Evolutionary conservation across 2,329 filamentous ascomycete genomes (phyloP).

Genomic region (Incumbomyces delicatus): DNA sequence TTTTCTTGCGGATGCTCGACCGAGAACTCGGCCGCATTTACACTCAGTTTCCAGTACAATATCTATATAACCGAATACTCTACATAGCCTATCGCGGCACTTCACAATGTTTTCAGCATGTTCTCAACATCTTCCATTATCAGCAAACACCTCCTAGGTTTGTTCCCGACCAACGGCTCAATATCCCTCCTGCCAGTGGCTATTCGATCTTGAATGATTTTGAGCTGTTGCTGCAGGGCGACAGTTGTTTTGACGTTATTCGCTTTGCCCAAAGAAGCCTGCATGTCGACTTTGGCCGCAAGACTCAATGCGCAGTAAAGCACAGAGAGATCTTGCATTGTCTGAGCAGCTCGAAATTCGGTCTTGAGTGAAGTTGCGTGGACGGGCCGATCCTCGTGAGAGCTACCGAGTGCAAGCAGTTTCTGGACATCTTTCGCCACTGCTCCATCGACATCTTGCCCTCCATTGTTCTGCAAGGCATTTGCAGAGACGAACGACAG

Average conservation of each 20-base stretch:
- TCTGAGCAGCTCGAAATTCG: neutral
- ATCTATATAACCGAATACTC: too few relatives aligned
- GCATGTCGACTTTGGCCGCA: slow-evolving; percentile 4
- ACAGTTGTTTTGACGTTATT: neutral
- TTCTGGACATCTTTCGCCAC: slow-evolving; percentile 32
- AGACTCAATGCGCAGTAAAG: neutral
- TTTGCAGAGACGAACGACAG: slow-evolving; percentile 37
- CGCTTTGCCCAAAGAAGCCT: neutral
- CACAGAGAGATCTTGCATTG: slow-evolving; percentile 1
- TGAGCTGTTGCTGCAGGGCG: neutral
- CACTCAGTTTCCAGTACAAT: too few relatives aligned
- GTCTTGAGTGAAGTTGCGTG: too few relatives aligned
- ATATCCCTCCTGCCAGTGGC: neutral
- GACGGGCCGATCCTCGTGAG: neutral
- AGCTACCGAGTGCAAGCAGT: slow-evolving; percentile 24
- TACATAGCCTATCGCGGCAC: too few relatives aligned
- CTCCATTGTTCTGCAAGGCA: slow-evolving; percentile 27
- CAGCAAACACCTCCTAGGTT: neutral
- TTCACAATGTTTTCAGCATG: neutral
- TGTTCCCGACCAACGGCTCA: neutral
- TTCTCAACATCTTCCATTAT: neutral
- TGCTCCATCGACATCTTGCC: slow-evolving; percentile 31
- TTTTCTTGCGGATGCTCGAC: too few relatives aligned
- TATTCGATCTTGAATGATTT: neutral
- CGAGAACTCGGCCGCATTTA: too few relatives aligned